Conservation (phyloP, 1,139 yeast genomes). For the Zhuliangozyma blackwelliae region DNA sequence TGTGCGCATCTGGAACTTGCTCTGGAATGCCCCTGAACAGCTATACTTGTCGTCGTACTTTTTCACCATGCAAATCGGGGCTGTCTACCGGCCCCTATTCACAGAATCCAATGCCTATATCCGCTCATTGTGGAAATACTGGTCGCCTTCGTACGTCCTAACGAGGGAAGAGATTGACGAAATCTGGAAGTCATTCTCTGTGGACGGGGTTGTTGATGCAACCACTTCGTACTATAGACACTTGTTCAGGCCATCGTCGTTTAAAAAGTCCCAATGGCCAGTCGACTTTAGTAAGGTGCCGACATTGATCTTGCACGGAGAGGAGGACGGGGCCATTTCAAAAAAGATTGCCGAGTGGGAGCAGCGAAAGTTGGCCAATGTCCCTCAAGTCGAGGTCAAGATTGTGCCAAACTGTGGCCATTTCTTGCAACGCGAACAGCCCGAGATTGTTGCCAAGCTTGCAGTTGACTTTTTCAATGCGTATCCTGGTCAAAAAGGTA, state of each 20-base stretch:
- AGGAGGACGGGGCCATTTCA: constrained; percentile 39
- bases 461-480: constrained; percentile 26
- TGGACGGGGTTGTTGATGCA: constrained; percentile 29
- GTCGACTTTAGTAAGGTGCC: constrained; percentile 40
- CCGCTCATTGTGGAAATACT: constrained; percentile 32
- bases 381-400: constrained; percentile 25
- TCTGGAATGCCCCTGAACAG: constrained; percentile 33
- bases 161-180: constrained; percentile 22
- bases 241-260: constrained; percentile 21
- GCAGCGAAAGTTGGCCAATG: constrained; percentile 16
- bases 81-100: constrained; percentile 21
- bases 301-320: constrained; percentile 35
- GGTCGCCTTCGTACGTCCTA: constrained; percentile 42
- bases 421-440: constrained; percentile 41
- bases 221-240: constrained; percentile 44
- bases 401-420: constrained; percentile 33
- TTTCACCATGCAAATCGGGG: constrained; percentile 35
- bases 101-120: constrained; percentile 24
- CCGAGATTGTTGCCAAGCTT: constrained; percentile 24
- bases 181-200: constrained; percentile 24
- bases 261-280: constrained; percentile 19
- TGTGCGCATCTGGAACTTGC: constrained; percentile 23
- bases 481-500: background rate
- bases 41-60: constrained; percentile 35
- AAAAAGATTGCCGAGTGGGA: constrained; percentile 25